Percentiles rank a stretch among this genome's conserved stretches.
Conservation (phyloP, 2,329 filamentous ascomycete species). For the Sclerotinia nivalis region DNA sequence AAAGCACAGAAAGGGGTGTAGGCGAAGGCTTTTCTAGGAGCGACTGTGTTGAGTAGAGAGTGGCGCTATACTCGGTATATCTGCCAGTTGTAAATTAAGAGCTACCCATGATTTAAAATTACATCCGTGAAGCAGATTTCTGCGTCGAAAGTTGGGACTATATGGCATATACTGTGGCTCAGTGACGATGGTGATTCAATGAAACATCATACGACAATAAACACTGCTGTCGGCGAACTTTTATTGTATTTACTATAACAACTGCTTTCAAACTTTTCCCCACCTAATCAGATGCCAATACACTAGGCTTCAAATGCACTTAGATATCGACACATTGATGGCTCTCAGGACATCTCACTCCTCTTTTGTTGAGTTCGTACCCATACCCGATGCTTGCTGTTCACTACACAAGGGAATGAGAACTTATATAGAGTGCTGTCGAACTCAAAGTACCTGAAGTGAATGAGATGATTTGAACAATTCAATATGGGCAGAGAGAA, state of each 20-base stretch:
- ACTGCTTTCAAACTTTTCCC: not conserved
- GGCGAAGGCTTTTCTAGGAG: no score
- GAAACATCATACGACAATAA: not conserved
- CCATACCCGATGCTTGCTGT: not conserved
- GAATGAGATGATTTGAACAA: not conserved
- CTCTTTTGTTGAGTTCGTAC: rapidly evolving
- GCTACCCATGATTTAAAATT: not conserved
- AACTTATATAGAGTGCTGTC: not conserved
- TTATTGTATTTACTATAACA: not conserved
- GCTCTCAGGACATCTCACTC: no score
- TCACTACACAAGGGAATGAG: not conserved
- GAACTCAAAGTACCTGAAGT: not conserved
- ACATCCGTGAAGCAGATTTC: not conserved
- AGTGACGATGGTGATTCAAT: not conserved
- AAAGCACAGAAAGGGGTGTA: not conserved
- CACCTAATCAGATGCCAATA: not conserved
- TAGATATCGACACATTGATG: rapidly evolving
- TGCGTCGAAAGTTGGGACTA: not conserved
- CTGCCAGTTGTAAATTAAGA: no score
- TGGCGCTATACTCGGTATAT: no score
- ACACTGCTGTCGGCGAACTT: not conserved
- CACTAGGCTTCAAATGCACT: not conserved
- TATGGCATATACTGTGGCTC: not conserved
- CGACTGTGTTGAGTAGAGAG: no score
- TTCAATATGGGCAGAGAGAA: rapidly evolving